Base-by-base conservation (phyloP, 106 monocot species). In the Dioscorea alata region DNA sequence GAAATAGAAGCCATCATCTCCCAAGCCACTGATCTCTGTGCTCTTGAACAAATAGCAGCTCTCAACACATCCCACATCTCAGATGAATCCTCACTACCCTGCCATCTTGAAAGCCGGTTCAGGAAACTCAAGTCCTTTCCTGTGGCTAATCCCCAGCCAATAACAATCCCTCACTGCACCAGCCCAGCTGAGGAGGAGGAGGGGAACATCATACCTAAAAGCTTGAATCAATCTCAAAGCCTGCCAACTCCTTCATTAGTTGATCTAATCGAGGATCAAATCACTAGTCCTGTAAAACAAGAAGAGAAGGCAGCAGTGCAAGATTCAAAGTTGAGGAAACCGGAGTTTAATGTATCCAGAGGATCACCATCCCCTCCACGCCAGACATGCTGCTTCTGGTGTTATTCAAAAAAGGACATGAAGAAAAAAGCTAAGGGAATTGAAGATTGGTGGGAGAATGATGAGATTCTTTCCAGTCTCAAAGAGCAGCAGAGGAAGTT, bases 21-120 rank as follows among this genome's bases (percentile, higher is more conserved):
- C 14, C 75, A 89, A 67, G 89, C 85, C 31, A 65, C 70, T 6
- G 89, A 89, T 63, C 73, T 82, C 62, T 76, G 69, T 68, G 72
- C 74, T 15, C 82, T 89, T 42, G 85, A 89, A 51, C 85, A 85
- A 19, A 76, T 89, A 59, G 79, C 89, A 17, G 60, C 71, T 54
- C 85, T 89, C 79, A 89, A 89, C 85, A 82, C 79, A 50, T 73
- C 82, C 23, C 84, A 89, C 64, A 78, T 85, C 65, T 63, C 80
- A 22, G 59, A 56, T 19, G 71, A 69, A 65, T 59, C 79, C 68
- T 13, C 60, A 16, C 85, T 89, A 49, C 79, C 89, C 15, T n/a
- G 79, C 63, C 60, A 77, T 58, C 66, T 89, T 71, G 89, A 89
- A 16, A 33, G 71, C 63, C 81, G 85, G 6, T 85, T 85, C 76